These are phyloP conservation scores for Chaetomiaceae sp. DNA, from an alignment of 2,329 filamentous ascomycete species.

Conservation along the genomic window DNA sequence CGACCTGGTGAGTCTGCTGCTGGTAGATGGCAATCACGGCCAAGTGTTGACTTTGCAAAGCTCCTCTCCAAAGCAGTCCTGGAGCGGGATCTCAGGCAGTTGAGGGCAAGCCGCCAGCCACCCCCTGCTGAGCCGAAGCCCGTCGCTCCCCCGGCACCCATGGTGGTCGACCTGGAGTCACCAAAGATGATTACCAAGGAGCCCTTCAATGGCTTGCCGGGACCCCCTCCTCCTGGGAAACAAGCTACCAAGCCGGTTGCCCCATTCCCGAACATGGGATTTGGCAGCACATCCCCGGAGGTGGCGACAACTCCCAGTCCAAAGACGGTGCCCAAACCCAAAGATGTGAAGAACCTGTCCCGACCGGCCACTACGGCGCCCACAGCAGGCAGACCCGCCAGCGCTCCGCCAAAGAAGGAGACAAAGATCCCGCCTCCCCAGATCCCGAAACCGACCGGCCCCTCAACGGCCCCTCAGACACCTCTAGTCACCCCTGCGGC, in stretches of 20 bases:
- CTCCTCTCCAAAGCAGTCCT: constrained; percentile 51
- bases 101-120: constrained; percentile 31
- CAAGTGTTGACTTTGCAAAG: constrained; percentile 28
- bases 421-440: constrained; percentile 19
- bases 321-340: constrained; percentile 15
- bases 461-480: constrained; percentile 9
- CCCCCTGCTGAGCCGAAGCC: constrained; percentile 15
- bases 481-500: neutral
- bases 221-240: constrained; percentile 29
- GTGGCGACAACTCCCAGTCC: constrained; percentile 18
- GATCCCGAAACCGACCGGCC: constrained; percentile 6
- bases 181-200: constrained; percentile 13
- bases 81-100: constrained; percentile 47
- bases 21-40: constrained; percentile 11
- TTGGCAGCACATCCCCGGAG: constrained; percentile 34
- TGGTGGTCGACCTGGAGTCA: constrained; percentile 23
- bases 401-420: constrained; percentile 25
- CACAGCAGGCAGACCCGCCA: constrained; percentile 16
- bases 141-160: constrained; percentile 20
- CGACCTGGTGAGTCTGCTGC: constrained; percentile 17
- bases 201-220: neutral
- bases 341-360: constrained; percentile 21
- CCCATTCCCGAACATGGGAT: constrained; percentile 53
- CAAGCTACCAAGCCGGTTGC: constrained; percentile 43
- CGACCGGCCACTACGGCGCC: constrained; percentile 22